Evolutionary conservation across 2,329 filamentous ascomycete genomes (phyloP), one percentile per base, ranked within the genome.

Genomic region (Stagonosporopsis chrysanthemi): DNA sequence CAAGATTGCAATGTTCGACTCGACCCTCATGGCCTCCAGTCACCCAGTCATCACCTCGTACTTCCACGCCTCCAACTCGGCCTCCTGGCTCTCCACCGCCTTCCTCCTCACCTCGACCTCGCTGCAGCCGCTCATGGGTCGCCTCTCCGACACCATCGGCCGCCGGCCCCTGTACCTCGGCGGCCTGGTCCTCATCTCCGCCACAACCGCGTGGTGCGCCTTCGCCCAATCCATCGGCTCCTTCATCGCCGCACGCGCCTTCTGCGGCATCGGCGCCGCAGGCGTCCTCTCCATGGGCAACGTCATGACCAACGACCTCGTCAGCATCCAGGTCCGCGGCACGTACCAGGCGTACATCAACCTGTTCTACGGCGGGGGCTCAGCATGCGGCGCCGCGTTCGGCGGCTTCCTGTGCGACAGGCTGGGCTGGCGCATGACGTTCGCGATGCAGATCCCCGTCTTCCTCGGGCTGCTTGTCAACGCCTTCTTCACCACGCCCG

Each of bases 31-130:
- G 90, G 90, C 90, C 4, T 91, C 89, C 2, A 88, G 84, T 39
- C 90, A 95, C 73, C 90, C 90, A 0, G 89, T 91, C 55, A 92
- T 94, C 60, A 92, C 90, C 0, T 92, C 89, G 0, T 87, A 93
- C 73, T 94, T 94, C 75, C 80, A 87, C 59, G 85, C 89, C 45
- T 90, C 90, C 29, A 92, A 94, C 73, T 86, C 86, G 43, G 91
- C 91, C 3, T 92, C 90, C 2, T 95, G 91, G 91, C 81, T 94
- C 4, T 92, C 90, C 1, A 94, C 90, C 0, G 86, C 89, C 0
- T 94, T 92, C 63, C 77, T 94, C 33, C 81, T 95, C 35, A 92
- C 90, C 0, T 90, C 86, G 4, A 92, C 90, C 1, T 86, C 88
- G 23, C 88, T 91, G 55, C 88, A 92, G 75, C 90, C 91, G 0